Conservation (phyloP, 2,329 filamentous ascomycete genomes). For the Fusarium euwallaceae region DNA sequence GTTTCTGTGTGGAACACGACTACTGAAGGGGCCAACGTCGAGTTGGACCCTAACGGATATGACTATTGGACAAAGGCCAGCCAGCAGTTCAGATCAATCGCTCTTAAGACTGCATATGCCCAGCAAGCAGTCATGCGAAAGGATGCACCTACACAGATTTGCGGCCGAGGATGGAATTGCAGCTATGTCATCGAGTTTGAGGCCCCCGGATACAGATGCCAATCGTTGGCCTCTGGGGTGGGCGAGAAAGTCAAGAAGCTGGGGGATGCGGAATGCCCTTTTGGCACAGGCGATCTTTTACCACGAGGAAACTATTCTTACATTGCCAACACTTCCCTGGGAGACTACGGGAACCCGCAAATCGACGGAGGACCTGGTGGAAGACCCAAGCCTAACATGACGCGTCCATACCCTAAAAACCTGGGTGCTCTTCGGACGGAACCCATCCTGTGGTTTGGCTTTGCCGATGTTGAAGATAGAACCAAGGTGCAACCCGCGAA, state of each 20-base stretch:
- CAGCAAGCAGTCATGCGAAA: slow-evolving; percentile 37
- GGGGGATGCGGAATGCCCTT: slow-evolving; percentile 32
- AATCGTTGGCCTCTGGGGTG: slow-evolving; percentile 29
- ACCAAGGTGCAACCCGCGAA: slow-evolving; percentile 29
- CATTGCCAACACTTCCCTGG: slow-evolving; percentile 32
- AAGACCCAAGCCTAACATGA: slow-evolving; percentile 13
- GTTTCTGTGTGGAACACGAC: slow-evolving; percentile 42
- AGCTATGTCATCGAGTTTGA: slow-evolving; percentile 39
- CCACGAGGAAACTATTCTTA: slow-evolving; percentile 42
- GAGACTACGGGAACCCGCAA: slow-evolving; percentile 40
- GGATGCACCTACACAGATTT: slow-evolving; percentile 34
- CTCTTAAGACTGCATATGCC: slow-evolving; percentile 35
- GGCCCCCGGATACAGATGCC: slow-evolving; percentile 42
- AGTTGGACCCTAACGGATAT: slow-evolving; percentile 32
- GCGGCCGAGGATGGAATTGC: slow-evolving; percentile 45
- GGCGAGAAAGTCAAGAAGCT: slow-evolving; percentile 30
- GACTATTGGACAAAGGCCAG: slow-evolving; percentile 42
- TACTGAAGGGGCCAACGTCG: not conserved
- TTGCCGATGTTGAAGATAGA: slow-evolving; percentile 38
- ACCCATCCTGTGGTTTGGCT: slow-evolving; percentile 45
- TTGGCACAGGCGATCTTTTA: slow-evolving; percentile 34
- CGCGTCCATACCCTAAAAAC: slow-evolving; percentile 37
- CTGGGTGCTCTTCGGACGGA: slow-evolving; percentile 42
- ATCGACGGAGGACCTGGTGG: slow-evolving; percentile 19
- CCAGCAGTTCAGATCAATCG: slow-evolving; percentile 34